Base-by-base conservation (phyloP, 345 rosid genomes). In the Firmiana major region DNA sequence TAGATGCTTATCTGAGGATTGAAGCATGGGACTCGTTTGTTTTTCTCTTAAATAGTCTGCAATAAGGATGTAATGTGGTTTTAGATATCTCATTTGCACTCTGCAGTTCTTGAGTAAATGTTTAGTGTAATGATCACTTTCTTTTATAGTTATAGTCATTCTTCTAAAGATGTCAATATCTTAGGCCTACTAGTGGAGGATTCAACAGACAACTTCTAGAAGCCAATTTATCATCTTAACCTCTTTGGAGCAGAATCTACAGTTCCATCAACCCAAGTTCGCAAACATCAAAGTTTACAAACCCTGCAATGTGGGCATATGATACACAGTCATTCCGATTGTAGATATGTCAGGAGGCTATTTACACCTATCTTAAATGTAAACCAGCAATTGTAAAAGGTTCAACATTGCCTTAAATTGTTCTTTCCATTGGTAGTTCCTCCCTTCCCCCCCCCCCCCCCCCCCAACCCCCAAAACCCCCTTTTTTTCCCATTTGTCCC, bases 181-280 rank as follows among this genome's bases (percentile, higher is more conserved):
- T 63, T 38, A 75, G 81, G 81, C 85, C 73, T 40, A 73, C 85
- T n/a, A 83, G 81, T 74, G 85, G 85, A 73, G 83, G 85, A 38
- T 73, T 69, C n/a, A 45, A 36, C 55, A 19, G 76, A 28, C 48
- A 16, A 34, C 3, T 77, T 46, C 45, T 53, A 66, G 81, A 79
- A 54, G 83, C 76, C 26, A 74, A 69, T 65, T 45, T 77, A 69
- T 73, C 80, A 49, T 13, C 74, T 48, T 79, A 53, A 77, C 63
- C 60, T 51, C 64, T 4, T 54, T 13, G 71, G 71, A 28, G 62
- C 26, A 63, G 21, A 38, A 75, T 28, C 60, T 63, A 48, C 45
- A 31, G n/a, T 26, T 71, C 34, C 60, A 15, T 31, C 75, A 21
- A 51, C 15, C 51, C 69, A 77, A 59, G 43, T 17, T 62, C 48